Base-by-base conservation (phyloP, 495 filamentous ascomycete genomes). In the Penicillium crystallinum region DNA sequence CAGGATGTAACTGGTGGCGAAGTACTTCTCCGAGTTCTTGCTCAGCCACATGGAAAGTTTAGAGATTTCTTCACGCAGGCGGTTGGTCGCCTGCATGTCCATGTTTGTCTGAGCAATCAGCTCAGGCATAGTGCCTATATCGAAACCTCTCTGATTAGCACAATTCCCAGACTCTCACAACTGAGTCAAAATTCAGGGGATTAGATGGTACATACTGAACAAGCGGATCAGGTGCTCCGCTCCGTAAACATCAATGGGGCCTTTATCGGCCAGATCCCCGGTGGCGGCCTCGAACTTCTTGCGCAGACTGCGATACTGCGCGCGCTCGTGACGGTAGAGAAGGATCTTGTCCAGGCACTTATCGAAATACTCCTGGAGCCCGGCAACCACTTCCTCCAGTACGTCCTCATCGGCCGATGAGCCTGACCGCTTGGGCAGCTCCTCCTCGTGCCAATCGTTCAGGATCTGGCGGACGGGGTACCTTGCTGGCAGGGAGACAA, bases 71-170 rank as follows among this genome's bases (percentile, higher is more conserved):
- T 96, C 90, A 10, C 89, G 85, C 10, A 97, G 81, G 33, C 89
- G 85, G 55, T 84, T 87, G 43, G 93, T 88, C 8, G 88, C 89
- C 67, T 91, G 90, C 22, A 82, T 74, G 63, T 97, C 93, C 93
- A 98, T 96, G 68, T 96, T 96, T 27, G 93, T 98, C 65, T 97
- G 91, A 15, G 90, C 91, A 56, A 98, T 82, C 23, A 97, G 81
- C 67, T 98, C 93, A 0, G 95, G 93, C 56, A 98, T 82, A 7
- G 85, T 84, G 10, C 95, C 93, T 97, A 50, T 6, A 34, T 18
- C n/a, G 6, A 41, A 15, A 10, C 36, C 17, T 4, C 36, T 57
- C 6, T 7, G 49, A 49, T 58, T 61, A 53, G 59, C 44, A 39
- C 36, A 23, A 3, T 25, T 21, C 38, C 11, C 11, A 17, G 35